These are phyloP conservation scores for Dysphania ambrosioides DNA, from an alignment of 148 eudicot genomes.

Conservation along the genomic window DNA sequence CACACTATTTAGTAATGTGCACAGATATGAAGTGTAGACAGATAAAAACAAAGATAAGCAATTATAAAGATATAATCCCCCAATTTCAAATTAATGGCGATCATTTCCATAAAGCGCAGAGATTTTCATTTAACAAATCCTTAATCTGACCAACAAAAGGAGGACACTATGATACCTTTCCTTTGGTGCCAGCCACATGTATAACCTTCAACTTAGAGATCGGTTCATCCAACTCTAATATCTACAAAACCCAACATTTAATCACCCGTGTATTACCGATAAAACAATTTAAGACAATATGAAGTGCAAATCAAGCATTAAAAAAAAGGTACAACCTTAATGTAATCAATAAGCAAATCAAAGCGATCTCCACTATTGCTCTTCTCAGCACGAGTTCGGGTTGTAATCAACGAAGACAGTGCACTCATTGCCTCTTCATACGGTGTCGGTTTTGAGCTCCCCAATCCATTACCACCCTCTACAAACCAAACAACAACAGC, in stretches of 20 bases:
- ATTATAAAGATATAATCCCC: neutral
- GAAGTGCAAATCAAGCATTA: neutral
- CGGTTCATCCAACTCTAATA: constrained; percentile 84
- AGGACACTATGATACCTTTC: constrained; percentile 51
- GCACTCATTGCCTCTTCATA: constrained; percentile 85
- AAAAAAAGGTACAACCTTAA: neutral
- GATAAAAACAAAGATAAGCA: neutral
- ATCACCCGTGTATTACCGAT: neutral
- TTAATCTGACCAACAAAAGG: neutral
- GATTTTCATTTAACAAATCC: neutral
- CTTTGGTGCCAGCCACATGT: constrained; percentile 98
- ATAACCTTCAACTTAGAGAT: constrained; percentile 77
- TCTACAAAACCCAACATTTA: constrained; percentile 36
- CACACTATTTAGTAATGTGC: neutral
- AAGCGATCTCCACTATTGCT: constrained; percentile 66
- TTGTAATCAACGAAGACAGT: constrained; percentile 73
- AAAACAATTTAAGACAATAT: neutral
- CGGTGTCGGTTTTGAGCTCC: constrained; percentile 23
- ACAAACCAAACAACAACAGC: too few species aligned
- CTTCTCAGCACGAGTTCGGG: constrained; percentile 76
- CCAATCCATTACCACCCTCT: constrained; percentile 41
- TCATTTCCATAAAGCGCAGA: neutral
- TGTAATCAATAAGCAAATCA: constrained; percentile 42
- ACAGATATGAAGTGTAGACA: neutral
- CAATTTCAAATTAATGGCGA: neutral